Evolutionary conservation across 495 filamentous ascomycete species (phyloP), one percentile per base, ranked within the genome.

Genomic region (Penicillium verhagenii): DNA sequence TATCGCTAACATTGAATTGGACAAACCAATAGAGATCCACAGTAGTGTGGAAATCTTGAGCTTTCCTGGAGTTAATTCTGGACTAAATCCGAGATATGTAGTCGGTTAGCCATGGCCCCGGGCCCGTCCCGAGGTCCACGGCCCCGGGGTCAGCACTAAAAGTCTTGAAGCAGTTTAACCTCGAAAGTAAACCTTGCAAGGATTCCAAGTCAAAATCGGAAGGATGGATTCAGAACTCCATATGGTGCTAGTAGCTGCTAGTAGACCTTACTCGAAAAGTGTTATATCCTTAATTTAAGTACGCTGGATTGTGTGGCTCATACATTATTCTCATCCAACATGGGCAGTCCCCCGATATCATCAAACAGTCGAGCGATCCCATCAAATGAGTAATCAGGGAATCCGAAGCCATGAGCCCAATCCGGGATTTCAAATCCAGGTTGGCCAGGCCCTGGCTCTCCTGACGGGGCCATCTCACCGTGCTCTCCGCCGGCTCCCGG

Each of bases 381-480:
- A 18, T 76, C 71, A 26, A 74, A 73, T 1, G 73, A 73, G 51
- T 70, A 76, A 53, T 74, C 73, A 1, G 70, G 70, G 47, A 74
- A 72, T 3, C 70, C 72, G 21, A 74, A 74, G 1, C 70, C 72
- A 52, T 74, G 69, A 6, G 72, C 67, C 72, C 72, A 74, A 58
- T 74, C 68, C 13, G 70, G 72, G 25, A 72, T 58, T 52, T 74
- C 70, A 58, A 69, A 68, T 21, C 53, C 67, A 28, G 57, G 25
- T 20, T 50, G 53, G 6, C 52, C 56, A 39, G 52, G 19, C 28
- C 49, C 59, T 53, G 53, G 18, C 16, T 65, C 63, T 1, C 40
- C 33, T 3, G 48, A 25, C 4, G 38, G 28, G 6, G 56, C 24
- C 18, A 52, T 14, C 18, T 46, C 47, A 35, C 48, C 53, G 19